Percentiles rank a stretch among this genome's conserved stretches.
Conservation (phyloP, 805 yeast genomes). For the Gaillardinia entomophila region DNA sequence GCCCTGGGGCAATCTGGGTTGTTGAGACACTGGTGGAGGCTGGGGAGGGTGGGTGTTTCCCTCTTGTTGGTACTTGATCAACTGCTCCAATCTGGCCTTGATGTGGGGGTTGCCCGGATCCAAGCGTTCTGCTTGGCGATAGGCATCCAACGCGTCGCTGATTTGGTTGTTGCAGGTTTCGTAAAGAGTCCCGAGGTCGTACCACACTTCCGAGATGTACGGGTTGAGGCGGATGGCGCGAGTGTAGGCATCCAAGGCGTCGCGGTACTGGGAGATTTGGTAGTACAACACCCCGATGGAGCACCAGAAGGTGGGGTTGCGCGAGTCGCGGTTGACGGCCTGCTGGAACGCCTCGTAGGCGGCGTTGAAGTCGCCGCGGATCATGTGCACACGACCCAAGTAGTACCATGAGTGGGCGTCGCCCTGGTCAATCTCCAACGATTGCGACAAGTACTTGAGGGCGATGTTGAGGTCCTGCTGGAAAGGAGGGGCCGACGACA, state of each 20-base stretch:
- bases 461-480: slow-evolving; percentile 79
- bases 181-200: slow-evolving; percentile 92
- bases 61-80: slow-evolving; percentile 66
- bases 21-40: slow-evolving; percentile 63
- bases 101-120: slow-evolving; percentile 95
- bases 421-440: slow-evolving; percentile 79
- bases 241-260: slow-evolving; percentile 96
- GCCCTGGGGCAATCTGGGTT: slow-evolving; percentile 57
- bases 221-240: slow-evolving; percentile 95
- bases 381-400: slow-evolving; percentile 94
- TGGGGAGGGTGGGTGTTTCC: slow-evolving; percentile 60
- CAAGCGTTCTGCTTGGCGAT: slow-evolving; percentile 90
- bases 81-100: slow-evolving; percentile 84
- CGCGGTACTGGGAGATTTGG: slow-evolving; percentile 93
- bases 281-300: slow-evolving; percentile 93
- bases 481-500: slow-evolving; percentile 37
- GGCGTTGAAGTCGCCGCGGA: slow-evolving; percentile 87
- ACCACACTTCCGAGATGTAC: slow-evolving; percentile 96
- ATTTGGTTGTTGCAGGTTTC: slow-evolving; percentile 97
- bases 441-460: slow-evolving; percentile 72
- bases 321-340: slow-evolving; percentile 92
- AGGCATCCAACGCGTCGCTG: slow-evolving; percentile 93
- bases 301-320: slow-evolving; percentile 98
- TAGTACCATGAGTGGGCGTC: slow-evolving; percentile 98
- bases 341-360: slow-evolving; percentile 99